Evolutionary conservation across 352 stramenopile genomes (phyloP).

Genomic region (Globisporangium acanthophoron): DNA sequence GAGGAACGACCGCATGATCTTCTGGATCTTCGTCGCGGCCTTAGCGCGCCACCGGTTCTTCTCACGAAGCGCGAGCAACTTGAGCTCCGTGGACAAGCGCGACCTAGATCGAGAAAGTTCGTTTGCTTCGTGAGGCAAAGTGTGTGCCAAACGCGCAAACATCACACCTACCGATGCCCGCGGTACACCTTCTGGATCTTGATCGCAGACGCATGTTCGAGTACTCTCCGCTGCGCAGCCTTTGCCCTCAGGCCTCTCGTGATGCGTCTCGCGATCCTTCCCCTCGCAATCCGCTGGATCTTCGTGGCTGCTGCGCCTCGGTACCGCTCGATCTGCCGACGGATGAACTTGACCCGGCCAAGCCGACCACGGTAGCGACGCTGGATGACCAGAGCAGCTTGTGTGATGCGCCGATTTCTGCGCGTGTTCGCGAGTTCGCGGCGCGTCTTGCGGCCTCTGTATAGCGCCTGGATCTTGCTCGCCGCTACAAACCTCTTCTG

Average conservation of each 20-base stretch:
- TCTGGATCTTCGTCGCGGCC: conserved; percentile 70
- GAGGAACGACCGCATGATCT: conserved; percentile 35
- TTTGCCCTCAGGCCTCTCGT: conserved; percentile 26
- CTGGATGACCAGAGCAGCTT: conserved; percentile 57
- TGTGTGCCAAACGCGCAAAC: background rate
- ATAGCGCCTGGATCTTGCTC: conserved; percentile 52
- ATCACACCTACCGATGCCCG: conserved; percentile 37
- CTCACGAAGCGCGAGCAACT: conserved; percentile 53
- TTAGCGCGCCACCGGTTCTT: conserved; percentile 43
- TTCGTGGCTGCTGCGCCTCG: conserved; percentile 30
- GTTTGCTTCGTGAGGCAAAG: background rate
- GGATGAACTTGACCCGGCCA: conserved; percentile 56
- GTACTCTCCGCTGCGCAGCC: conserved; percentile 17
- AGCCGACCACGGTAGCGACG: conserved; percentile 64
- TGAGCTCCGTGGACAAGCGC: conserved; percentile 60
- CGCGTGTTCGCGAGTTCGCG: conserved; percentile 21
- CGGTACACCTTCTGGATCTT: conserved; percentile 73
- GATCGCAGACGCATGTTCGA: conserved; percentile 37
- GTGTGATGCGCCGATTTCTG: conserved; percentile 21
- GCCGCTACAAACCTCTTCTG: conserved; percentile 29
- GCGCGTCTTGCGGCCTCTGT: conserved; percentile 44
- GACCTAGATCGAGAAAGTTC: conserved; percentile 16
- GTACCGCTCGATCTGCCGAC: conserved; percentile 48
- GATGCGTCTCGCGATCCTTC: conserved; percentile 29
- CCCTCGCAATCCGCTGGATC: conserved; percentile 51